Evolutionary conservation across 805 yeast species (phyloP).

Genomic region (Ogataea pignaliae): DNA sequence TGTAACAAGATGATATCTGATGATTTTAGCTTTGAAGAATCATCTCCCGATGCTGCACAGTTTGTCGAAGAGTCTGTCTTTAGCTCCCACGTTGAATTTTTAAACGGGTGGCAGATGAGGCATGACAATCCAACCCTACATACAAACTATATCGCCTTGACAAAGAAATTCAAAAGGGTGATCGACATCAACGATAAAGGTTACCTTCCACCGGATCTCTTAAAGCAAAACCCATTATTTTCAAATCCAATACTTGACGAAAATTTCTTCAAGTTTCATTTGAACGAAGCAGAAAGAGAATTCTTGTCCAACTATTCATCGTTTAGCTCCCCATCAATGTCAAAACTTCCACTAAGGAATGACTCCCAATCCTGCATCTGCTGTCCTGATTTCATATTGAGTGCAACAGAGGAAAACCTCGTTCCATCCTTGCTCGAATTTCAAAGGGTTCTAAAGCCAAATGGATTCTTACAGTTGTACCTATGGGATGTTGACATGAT

Average conservation of each 20-base stretch:
- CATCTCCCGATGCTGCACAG: constrained; percentile 2
- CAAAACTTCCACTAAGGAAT: constrained; percentile 24
- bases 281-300: constrained; percentile 18
- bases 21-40: constrained; percentile 2
- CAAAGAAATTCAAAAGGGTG: constrained; percentile 18
- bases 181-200: constrained; percentile 24
- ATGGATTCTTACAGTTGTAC: constrained; percentile 27
- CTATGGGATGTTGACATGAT: constrained; percentile 24
- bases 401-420: constrained; percentile 17
- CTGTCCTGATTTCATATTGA: constrained; percentile 24
- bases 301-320: constrained; percentile 29
- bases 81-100: constrained; percentile 26
- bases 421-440: constrained; percentile 22
- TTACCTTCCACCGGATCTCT: constrained; percentile 12
- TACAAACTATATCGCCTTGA: constrained; percentile 25
- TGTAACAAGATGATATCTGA: constrained; percentile 23
- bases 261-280: constrained; percentile 17
- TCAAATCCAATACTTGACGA: constrained; percentile 13
- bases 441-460: constrained; percentile 26
- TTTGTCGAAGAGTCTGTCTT: constrained; percentile 16
- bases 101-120: constrained; percentile 31
- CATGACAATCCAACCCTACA: constrained; percentile 26
- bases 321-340: constrained; percentile 24
- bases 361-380: constrained; percentile 25
- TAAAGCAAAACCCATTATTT: constrained; percentile 20